Conservation (phyloP, 1,284 basidiomycete species). For the Ceratobasidium sp. region DNA sequence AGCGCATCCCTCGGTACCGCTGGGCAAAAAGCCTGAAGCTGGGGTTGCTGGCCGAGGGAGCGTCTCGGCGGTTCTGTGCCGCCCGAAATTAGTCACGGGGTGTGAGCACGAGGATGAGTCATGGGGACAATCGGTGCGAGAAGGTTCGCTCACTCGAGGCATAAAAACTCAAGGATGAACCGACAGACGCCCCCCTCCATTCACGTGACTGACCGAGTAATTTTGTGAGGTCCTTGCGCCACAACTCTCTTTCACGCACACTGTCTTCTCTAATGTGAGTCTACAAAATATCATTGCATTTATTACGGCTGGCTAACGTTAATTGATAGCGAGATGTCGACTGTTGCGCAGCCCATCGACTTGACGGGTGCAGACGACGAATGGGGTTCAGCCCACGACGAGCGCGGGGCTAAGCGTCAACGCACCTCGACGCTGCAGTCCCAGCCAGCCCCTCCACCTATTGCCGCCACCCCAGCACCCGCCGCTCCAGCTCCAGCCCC, state of each 20-base stretch:
- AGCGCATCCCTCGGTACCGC: no score
- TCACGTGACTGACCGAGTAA: constrained; percentile 28
- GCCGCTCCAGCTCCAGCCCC: constrained; percentile 1
- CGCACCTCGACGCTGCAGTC: constrained; percentile 29
- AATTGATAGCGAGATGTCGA: constrained; percentile 22
- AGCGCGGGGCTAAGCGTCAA: constrained; percentile 38
- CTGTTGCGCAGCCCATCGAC: constrained; percentile 42
- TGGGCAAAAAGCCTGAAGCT: no score
- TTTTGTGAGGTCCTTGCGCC: constrained; percentile 37
- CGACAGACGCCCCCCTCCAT: constrained; percentile 1
- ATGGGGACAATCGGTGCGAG: constrained; percentile 15
- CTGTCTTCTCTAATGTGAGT: background rate
- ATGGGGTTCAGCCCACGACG: constrained; percentile 29
- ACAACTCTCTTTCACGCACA: constrained; percentile 6
- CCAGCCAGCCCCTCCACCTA: constrained; percentile 28
- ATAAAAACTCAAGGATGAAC: constrained; percentile 10
- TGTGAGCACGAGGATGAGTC: constrained; percentile 27
- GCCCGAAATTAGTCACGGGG: constrained; percentile 16
- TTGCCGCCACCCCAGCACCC: constrained; percentile 22
- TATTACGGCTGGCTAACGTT: background rate
- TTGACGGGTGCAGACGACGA: constrained; percentile 40
- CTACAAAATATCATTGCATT: background rate
- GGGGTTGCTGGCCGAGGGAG: no score
- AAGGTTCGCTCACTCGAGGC: constrained; percentile 1
- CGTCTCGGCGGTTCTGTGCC: constrained; percentile 12